These are phyloP conservation scores for Suhomyces yuchorum DNA, from an alignment of 1,139 yeast genomes.

Conservation along the genomic window DNA sequence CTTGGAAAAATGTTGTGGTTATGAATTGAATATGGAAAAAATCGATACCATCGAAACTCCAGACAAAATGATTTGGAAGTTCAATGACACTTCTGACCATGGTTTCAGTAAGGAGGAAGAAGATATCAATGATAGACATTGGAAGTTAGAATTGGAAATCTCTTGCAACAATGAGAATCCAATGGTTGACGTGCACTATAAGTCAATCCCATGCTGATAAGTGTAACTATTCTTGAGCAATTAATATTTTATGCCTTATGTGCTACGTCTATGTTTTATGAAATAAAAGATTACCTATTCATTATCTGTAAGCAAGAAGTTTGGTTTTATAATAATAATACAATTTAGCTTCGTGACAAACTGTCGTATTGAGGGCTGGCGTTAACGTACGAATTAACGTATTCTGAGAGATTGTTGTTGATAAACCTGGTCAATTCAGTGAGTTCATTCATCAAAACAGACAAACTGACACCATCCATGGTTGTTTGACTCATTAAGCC, in stretches of 20 bases:
- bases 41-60: conserved; percentile 52
- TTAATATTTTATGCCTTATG: conserved; percentile 10
- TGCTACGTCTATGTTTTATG: conserved; percentile 1
- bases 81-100: conserved; percentile 53
- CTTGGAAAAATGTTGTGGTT: conserved; percentile 62
- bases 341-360: conserved; percentile 27
- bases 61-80: conserved; percentile 49
- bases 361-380: conserved; percentile 68
- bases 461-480: conserved; percentile 79
- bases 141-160: conserved; percentile 59
- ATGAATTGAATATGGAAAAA: conserved; percentile 55
- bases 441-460: conserved; percentile 44
- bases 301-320: not conserved
- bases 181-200: conserved; percentile 60
- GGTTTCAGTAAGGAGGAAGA: conserved; percentile 53
- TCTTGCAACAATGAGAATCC: conserved; percentile 63
- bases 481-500: conserved; percentile 74
- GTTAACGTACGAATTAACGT: conserved; percentile 51
- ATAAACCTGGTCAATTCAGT: conserved; percentile 57
- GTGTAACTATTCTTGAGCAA: not conserved
- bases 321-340: not conserved
- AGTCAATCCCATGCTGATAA: conserved; percentile 38
- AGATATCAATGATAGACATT: conserved; percentile 50
- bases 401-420: conserved; percentile 47
- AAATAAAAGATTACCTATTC: not conserved